These are phyloP conservation scores for Juncus effusus DNA, from an alignment of 176 grass and related monocot species.

Conservation along the genomic window DNA sequence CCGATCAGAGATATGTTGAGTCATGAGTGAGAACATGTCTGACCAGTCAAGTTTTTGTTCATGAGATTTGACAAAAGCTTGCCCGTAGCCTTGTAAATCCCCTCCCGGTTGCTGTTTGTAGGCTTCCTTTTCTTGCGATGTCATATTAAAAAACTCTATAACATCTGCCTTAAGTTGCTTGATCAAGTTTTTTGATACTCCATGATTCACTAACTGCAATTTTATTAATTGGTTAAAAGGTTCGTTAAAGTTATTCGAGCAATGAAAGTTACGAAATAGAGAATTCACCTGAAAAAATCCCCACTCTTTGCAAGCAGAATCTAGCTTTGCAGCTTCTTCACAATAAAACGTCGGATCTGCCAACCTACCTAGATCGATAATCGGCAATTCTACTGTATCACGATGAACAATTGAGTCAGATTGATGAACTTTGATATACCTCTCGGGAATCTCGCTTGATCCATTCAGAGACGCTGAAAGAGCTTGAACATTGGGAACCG, in stretches of 20 bases:
- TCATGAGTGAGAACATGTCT: constrained; percentile 24
- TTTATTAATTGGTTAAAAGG: not conserved
- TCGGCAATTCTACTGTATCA: constrained; percentile 9
- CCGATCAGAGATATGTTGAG: constrained; percentile 25
- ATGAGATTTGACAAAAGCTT: too few relatives aligned
- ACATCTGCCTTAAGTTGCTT: constrained; percentile 23
- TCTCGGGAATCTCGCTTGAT: not conserved
- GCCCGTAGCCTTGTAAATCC: not conserved
- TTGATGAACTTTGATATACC: constrained; percentile 31
- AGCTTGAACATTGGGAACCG: constrained; percentile 38
- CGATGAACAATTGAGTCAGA: not conserved
- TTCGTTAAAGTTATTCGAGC: not conserved
- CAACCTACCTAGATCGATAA: constrained; percentile 29
- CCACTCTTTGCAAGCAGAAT: too few relatives aligned
- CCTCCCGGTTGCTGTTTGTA: constrained; percentile 27
- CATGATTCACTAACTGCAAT: constrained; percentile 38
- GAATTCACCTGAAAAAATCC: constrained; percentile 1
- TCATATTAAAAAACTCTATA: not conserved
- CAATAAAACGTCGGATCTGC: not conserved
- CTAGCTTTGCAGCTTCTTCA: not conserved
- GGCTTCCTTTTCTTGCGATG: constrained; percentile 26
- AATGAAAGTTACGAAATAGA: not conserved
- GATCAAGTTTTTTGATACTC: constrained; percentile 33
- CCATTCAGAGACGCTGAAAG: constrained; percentile 8
- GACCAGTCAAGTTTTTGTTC: constrained; percentile 11